phyloP scores from a whole-genome alignment of 768 basidiomycete genomes.

The Paxillus ammoniavirescens region DNA sequence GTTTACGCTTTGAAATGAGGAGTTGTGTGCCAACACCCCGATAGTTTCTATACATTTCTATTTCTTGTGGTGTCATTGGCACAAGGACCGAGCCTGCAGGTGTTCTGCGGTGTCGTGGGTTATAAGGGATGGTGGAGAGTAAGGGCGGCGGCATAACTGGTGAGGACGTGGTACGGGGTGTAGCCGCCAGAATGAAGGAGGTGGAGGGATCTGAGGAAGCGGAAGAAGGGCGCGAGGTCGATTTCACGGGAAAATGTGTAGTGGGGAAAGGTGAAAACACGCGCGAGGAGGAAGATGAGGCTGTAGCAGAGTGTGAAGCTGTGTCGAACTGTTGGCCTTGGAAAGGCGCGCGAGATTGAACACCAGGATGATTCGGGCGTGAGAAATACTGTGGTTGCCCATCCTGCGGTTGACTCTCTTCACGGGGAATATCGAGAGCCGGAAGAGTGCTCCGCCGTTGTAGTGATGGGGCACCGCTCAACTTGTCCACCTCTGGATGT shows the following conservation, averaged over 20 bases:
- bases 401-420: slow-evolving; percentile 22
- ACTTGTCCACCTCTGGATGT: slow-evolving; percentile 27
- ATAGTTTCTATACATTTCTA: slow-evolving; percentile 55
- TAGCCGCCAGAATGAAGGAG: slow-evolving; percentile 17
- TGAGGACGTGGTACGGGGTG: slow-evolving; percentile 32
- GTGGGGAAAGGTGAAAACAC: slow-evolving; percentile 28
- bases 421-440: slow-evolving; percentile 32
- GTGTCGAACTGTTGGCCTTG: slow-evolving; percentile 21
- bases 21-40: slow-evolving; percentile 55
- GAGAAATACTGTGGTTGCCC: slow-evolving; percentile 22
- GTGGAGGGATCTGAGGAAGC: slow-evolving; percentile 32
- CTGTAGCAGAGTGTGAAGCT: slow-evolving; percentile 11
- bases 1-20: slow-evolving; percentile 52
- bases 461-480: slow-evolving; percentile 24
- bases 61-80: slow-evolving; percentile 63
- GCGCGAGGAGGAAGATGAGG: slow-evolving; percentile 22
- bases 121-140: slow-evolving; percentile 53
- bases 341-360: slow-evolving; percentile 21
- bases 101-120: slow-evolving; percentile 59
- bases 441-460: slow-evolving; percentile 32
- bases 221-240: slow-evolving; percentile 36
- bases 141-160: slow-evolving; percentile 30
- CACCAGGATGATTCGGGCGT: slow-evolving; percentile 19
- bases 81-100: slow-evolving; percentile 59
- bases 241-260: slow-evolving; percentile 25